Base-by-base conservation (phyloP, 257 asterid genomes). In the Marsdenia floribunda region DNA sequence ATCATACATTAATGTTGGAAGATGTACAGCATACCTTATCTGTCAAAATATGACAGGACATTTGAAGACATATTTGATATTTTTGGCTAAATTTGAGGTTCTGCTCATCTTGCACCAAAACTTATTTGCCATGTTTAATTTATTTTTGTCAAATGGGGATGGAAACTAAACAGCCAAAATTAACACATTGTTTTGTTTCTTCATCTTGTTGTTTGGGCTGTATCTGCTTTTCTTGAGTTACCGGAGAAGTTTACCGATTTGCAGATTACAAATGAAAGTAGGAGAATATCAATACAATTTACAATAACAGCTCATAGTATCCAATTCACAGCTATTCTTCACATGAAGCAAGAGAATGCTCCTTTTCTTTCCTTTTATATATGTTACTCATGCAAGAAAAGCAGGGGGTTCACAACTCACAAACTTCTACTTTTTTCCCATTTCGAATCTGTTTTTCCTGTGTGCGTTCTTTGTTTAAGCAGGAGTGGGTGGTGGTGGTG, bases 1-100 rank as follows among this genome's bases (percentile, higher is more conserved):
- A 92, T 80, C 95, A 94, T 72, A 67, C 82, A 71, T 79, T 90
- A 3, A 55, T 79, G 58, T 82, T 92, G 40, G 89, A 83, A 76
- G 86, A 83, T 44, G 33, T 85, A 58, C 84, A 87, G 83, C 97
- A 90, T 75, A 61, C 74, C 63, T 71, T 94, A 63, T 82, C 91
- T 1, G 73, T 94, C 72, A 84, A 83, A 75, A 68, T 67, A 53
- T 87, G 79, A 83, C 12, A 15, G 38, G 76, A 70, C 58, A n/a
- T 50, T 47, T 16, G 16, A 55, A 29, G 21, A 60, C 70, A 58
- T 60, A 35, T 52, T 22, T 44, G 10, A 19, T 29, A 9, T 26
- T 11, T 0, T 29, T 29, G 1, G 33, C 33, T 29, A 29, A 29
- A 29, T 29, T 29, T 29, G 33, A 29, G 33, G 33, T 29, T 29